Percentiles rank a stretch among this genome's conserved stretches.
Evolutionary conservation across 176 grass and related monocot genomes (phyloP).

Genomic region (Eleusine coracana): DNA sequence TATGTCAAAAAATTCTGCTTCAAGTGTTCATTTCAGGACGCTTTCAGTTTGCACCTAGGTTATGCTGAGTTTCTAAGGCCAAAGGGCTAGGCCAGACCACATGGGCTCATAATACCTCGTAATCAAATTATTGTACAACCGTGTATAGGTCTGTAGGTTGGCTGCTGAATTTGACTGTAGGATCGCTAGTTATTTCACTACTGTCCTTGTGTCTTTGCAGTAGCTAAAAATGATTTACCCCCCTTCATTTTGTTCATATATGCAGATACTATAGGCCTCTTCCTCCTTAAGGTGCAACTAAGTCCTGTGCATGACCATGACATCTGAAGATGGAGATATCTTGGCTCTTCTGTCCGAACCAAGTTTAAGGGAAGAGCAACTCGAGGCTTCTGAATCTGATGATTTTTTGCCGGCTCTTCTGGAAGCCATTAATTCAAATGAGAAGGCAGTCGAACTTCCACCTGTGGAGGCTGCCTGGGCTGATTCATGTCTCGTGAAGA

Average conservation of each 20-base stretch:
- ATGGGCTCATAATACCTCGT: neutral
- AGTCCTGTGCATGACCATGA: slow-evolving; percentile 54
- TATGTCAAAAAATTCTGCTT: slow-evolving; percentile 6
- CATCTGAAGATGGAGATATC: slow-evolving; percentile 63
- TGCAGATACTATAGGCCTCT: slow-evolving; percentile 21
- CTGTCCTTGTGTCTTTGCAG: neutral
- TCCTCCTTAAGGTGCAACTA: slow-evolving; percentile 16
- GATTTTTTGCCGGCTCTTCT: slow-evolving; percentile 52
- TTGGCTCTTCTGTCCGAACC: slow-evolving; percentile 64
- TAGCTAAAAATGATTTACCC: neutral
- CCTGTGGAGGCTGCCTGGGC: slow-evolving; percentile 76
- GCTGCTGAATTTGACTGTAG: too few relatives aligned
- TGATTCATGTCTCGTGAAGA: slow-evolving; percentile 69
- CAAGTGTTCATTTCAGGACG: neutral
- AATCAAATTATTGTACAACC: neutral
- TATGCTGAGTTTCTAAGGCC: slow-evolving; percentile 2
- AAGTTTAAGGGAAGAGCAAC: slow-evolving; percentile 37
- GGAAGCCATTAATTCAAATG: slow-evolving; percentile 53
- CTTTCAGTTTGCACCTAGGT: neutral
- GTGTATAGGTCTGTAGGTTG: too few relatives aligned
- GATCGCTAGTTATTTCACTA: neutral
- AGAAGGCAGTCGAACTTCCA: slow-evolving; percentile 54
- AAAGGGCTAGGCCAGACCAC: neutral
- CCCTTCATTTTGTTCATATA: slow-evolving; percentile 11
- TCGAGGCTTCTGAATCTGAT: slow-evolving; percentile 50